Conservation (phyloP, 768 basidiomycete genomes). For the Ramaria sp. region DNA sequence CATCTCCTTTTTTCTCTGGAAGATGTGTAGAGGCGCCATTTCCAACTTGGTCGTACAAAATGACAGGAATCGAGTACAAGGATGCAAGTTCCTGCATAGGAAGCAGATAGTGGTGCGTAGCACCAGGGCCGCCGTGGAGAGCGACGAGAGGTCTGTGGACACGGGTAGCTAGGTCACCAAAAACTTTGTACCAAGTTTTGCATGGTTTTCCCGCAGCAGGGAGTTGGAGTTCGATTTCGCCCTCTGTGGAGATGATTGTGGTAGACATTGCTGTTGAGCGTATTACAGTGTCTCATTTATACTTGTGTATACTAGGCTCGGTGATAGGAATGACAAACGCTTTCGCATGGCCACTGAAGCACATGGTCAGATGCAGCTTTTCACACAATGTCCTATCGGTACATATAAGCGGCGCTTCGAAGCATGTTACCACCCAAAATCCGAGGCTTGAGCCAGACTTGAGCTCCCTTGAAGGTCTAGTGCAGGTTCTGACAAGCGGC, state of each 20-base stretch:
- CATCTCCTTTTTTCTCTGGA: slow-evolving; percentile 24
- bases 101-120: slow-evolving; percentile 30
- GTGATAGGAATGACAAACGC: no score
- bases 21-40: slow-evolving; percentile 34
- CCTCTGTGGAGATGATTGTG: neutral
- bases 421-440: no score
- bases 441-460: no score
- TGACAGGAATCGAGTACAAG: slow-evolving; percentile 28
- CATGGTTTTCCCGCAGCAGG: slow-evolving; percentile 1
- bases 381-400: no score
- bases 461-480: no score
- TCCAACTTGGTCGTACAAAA: slow-evolving; percentile 49
- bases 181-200: slow-evolving; percentile 10
- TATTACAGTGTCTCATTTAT: no score
- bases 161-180: slow-evolving; percentile 10
- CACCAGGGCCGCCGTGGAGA: slow-evolving; percentile 41
- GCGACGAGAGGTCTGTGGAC: slow-evolving; percentile 26
- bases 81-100: slow-evolving; percentile 27
- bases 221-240: neutral
- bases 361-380: no score
- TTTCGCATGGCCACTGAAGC: no score
- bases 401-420: no score
- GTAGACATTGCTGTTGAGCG: neutral
- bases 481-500: no score
- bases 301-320: no score